phyloP scores from a whole-genome alignment of 1,284 basidiomycete genomes.

The Austroboletus niveus region DNA sequence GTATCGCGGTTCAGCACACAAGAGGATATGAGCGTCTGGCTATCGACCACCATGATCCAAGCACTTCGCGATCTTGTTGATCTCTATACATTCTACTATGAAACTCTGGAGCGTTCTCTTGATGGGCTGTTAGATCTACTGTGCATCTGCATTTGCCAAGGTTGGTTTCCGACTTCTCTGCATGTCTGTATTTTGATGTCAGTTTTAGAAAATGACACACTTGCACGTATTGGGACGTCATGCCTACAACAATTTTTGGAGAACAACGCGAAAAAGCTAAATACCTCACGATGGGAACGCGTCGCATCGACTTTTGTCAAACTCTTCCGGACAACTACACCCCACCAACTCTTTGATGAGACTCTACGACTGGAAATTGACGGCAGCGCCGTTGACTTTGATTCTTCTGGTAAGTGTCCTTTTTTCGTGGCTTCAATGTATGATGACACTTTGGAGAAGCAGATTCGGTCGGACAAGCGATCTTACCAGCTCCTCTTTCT shows the following conservation, averaged over 20 bases:
- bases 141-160: slow-evolving; percentile 98
- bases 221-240: slow-evolving; percentile 96
- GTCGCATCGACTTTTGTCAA: slow-evolving; percentile 94
- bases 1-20: slow-evolving; percentile 92
- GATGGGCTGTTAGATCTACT: slow-evolving; percentile 92
- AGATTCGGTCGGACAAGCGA: slow-evolving; percentile 64
- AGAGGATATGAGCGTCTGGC: slow-evolving; percentile 99
- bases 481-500: slow-evolving; percentile 79
- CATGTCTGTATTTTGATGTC: slow-evolving; percentile 3
- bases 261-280: slow-evolving; percentile 90
- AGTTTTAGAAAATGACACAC: slow-evolving; percentile 88
- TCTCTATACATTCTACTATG: slow-evolving; percentile 96
- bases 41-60: slow-evolving; percentile 99
- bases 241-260: slow-evolving; percentile 97
- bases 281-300: slow-evolving; percentile 84
- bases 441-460: slow-evolving; percentile 11
- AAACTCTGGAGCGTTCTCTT: slow-evolving; percentile 85
- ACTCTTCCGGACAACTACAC: slow-evolving; percentile 96
- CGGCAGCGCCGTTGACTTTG: slow-evolving; percentile 53
- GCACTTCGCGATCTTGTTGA: slow-evolving; percentile 95
- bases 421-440: background rate
- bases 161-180: slow-evolving; percentile 43
- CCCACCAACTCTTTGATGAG: slow-evolving; percentile 96
- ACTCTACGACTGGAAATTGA: slow-evolving; percentile 80
- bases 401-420: slow-evolving; percentile 45